Evolutionary conservation across 805 yeast species (phyloP), one percentile per base, ranked within the genome.

Genomic region (Ogataea trehalophila): DNA sequence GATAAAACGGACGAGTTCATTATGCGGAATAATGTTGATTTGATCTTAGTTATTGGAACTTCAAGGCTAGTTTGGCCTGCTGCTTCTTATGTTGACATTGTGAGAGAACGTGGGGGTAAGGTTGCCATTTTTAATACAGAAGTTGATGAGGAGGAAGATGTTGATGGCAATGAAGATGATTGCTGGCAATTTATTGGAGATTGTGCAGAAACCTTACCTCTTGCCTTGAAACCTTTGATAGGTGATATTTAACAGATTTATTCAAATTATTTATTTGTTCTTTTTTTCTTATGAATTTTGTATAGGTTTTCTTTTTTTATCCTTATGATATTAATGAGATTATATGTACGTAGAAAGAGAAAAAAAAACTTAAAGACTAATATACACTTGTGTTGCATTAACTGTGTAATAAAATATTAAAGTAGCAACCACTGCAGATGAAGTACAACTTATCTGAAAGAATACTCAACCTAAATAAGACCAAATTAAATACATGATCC

Each of bases 41-140:
- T 90, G 58, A 81, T 88, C 4, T 68, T 89, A 43, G 95, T 90
- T 15, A 79, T 90, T 7, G 97, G 97, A 2, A 87, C 96, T 2
- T 83, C 91, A 33, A 88, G 92, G 5, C 72, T 82, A 0, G 90
- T 86, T 2, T 90, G 95, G 83, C 97, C 97, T 4, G 96, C 96
- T 4, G 89, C 91, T 51, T 87, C 95, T 13, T 90, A 87, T 62
- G 91, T 90, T 22, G 95, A 89, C 51, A 71, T 90, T 52, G 87
- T 87, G 2, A 70, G 70, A 51, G 72, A 72, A 49, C 80, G 80
- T 47, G 95, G 95, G 5, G 96, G 95, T 1, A 80, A 80, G 52
- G 84, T 88, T 17, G 96, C 96, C 1, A 77, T 90, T 0, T 90
- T 90, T 68, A 88, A 90, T 60, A 84, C 83, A 1, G 89, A 81